Conservation (phyloP, 352 stramenopile species). For the Peronospora destructor region DNA sequence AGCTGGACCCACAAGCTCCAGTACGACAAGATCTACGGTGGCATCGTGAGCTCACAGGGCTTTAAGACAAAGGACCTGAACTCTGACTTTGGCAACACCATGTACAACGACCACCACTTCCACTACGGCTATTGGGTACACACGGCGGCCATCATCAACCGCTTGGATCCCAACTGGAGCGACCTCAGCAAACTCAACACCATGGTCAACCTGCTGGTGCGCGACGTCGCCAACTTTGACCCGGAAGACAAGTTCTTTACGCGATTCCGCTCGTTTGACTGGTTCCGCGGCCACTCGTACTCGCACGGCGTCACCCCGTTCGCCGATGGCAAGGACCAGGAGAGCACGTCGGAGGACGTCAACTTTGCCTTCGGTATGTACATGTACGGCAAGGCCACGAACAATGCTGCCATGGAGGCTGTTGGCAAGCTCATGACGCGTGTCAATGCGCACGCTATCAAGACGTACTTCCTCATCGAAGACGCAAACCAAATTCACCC, state of each 20-base stretch:
- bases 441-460: conserved; percentile 38
- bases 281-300: conserved; percentile 63
- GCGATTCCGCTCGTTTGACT: conserved; percentile 57
- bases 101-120: conserved; percentile 77
- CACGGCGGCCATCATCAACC: conserved; percentile 42
- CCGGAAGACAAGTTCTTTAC: conserved; percentile 40
- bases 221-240: conserved; percentile 51
- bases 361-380: conserved; percentile 56
- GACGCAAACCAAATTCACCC: conserved; percentile 49
- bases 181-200: conserved; percentile 33
- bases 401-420: conserved; percentile 25
- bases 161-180: conserved; percentile 37
- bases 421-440: conserved; percentile 46
- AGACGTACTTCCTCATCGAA: conserved; percentile 72
- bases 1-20: conserved; percentile 41
- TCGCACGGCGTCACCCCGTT: conserved; percentile 59
- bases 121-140: conserved; percentile 71
- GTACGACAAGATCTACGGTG: conserved; percentile 51
- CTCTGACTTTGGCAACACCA: conserved; percentile 64
- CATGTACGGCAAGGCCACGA: conserved; percentile 44
- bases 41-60: conserved; percentile 47
- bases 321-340: conserved; percentile 60
- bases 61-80: conserved; percentile 50
- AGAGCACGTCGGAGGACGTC: conserved; percentile 61
- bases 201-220: conserved; percentile 35